Percentiles rank a stretch among this genome's conserved stretches.
Conservation (phyloP, 441 rosid species). For the Eutrema salsugineum region DNA sequence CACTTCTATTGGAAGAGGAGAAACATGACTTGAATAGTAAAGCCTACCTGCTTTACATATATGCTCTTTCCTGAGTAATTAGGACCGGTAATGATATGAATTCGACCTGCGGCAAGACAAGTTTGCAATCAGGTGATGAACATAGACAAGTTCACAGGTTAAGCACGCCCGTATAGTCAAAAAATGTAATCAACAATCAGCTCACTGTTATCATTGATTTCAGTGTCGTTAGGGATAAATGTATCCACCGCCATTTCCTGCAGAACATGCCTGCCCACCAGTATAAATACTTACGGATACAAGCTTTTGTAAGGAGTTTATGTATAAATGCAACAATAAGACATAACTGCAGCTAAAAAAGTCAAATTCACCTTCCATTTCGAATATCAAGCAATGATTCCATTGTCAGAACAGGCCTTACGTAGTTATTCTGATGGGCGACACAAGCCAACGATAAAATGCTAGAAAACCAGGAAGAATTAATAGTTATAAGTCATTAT, state of each 20-base stretch:
- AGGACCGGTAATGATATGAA: constrained; percentile 92
- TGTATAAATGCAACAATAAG: constrained; percentile 3
- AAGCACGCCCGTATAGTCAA: neutral
- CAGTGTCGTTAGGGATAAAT: constrained; percentile 91
- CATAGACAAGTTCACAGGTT: constrained; percentile 20
- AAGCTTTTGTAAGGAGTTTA: neutral
- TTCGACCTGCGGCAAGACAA: constrained; percentile 58
- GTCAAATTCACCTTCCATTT: constrained; percentile 70
- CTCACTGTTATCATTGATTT: constrained; percentile 60
- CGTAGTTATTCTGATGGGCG: constrained; percentile 89
- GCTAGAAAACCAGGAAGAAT: constrained; percentile 42
- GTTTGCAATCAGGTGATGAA: constrained; percentile 17
- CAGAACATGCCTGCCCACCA: constrained; percentile 76
- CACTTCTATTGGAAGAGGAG: neutral
- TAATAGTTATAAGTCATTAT: neutral
- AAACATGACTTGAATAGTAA: constrained; percentile 7
- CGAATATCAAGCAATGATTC: constrained; percentile 70
- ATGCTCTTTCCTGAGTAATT: constrained; percentile 98
- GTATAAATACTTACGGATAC: neutral
- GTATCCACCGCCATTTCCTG: constrained; percentile 99
- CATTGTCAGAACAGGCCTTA: constrained; percentile 78
- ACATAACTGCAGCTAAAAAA: constrained; percentile 4
- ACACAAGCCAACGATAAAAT: constrained; percentile 78
- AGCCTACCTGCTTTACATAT: constrained; percentile 83
- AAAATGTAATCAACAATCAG: constrained; percentile 18